Evolutionary conservation across 78 protist genomes (phyloP).

Genomic region (slime mould (Dictyostelium discoideum)): dicty_2.7 NC_007091.3:2807501-2808000

Average conservation of each 20-base stretch:
- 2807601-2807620: conserved; percentile 35
- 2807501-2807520: conserved; percentile 33
- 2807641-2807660: not conserved
- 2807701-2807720: not conserved
- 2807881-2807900: conserved; percentile 46
- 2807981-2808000: conserved; percentile 5
- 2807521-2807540: conserved; percentile 11
- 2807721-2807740: not conserved
- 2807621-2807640: not conserved
- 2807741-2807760: not conserved
- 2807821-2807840: not conserved
- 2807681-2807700: not conserved
- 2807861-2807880: conserved; percentile 67
- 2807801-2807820: not conserved
- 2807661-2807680: not conserved
- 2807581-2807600: conserved; percentile 37
- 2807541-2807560: conserved; percentile 27
- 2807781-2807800: not conserved
- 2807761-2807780: not conserved
- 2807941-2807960: conserved; percentile 18
- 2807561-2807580: conserved; percentile 45
- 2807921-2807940: conserved; percentile 56
- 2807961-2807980: conserved; percentile 24
- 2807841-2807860: conserved; percentile 12
- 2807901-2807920: conserved; percentile 54